Conservation (phyloP, 1,139 yeast species). For the Trichomonascaceae sp. region DNA sequence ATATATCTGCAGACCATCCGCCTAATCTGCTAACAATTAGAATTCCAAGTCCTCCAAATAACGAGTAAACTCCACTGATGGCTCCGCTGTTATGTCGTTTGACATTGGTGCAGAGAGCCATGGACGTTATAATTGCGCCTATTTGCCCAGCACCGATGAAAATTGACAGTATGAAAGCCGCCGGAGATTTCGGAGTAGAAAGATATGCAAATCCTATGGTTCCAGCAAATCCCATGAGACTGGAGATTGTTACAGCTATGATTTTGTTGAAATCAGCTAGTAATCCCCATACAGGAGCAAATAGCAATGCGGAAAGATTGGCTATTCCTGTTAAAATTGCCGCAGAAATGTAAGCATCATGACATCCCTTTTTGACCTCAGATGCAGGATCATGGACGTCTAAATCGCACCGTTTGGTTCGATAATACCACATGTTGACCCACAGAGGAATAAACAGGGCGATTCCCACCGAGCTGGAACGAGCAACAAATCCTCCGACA, state of each 20-base stretch:
- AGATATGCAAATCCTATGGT: conserved; percentile 33
- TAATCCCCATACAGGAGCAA: conserved; percentile 61
- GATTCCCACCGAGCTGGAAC: conserved; percentile 57
- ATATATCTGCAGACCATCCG: conserved; percentile 52
- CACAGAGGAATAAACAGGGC: conserved; percentile 59
- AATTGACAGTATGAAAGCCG: conserved; percentile 35
- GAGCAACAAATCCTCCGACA: conserved; percentile 56
- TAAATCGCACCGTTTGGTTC: conserved; percentile 19
- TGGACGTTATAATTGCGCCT: conserved; percentile 51
- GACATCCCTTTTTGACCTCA: conserved; percentile 37
- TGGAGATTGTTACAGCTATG: conserved; percentile 33
- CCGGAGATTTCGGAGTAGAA: conserved; percentile 31
- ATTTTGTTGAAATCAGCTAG: conserved; percentile 49
- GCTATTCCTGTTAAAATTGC: conserved; percentile 66
- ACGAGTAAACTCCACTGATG: conserved; percentile 60
- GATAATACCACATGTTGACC: conserved; percentile 51
- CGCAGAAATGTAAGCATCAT: conserved; percentile 58
- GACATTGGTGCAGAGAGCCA: conserved; percentile 41
- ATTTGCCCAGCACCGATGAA: conserved; percentile 49
- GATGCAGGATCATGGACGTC: conserved; percentile 22
- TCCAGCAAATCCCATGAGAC: conserved; percentile 36
- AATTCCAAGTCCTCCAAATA: conserved; percentile 67
- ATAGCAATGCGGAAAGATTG: conserved; percentile 49
- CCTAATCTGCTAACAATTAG: conserved; percentile 54
- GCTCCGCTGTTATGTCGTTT: conserved; percentile 49